phyloP scores from a whole-genome alignment of 1,284 basidiomycete species.

The Trichosporon ovoides region DNA sequence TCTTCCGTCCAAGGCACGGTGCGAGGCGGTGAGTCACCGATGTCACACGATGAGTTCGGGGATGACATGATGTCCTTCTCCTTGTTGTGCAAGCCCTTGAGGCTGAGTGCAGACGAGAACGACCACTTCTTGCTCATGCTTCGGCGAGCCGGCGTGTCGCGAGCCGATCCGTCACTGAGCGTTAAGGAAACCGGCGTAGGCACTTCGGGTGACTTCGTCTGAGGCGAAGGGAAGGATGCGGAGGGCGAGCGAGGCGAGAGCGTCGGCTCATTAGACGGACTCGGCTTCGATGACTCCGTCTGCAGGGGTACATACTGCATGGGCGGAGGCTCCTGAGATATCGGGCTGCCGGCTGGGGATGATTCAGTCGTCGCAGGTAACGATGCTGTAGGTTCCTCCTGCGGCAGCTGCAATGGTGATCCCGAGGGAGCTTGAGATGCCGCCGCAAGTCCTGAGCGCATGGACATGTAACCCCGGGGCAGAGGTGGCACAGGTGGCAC shows the following conservation, averaged over 20 bases:
- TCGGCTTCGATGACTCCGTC: neutral
- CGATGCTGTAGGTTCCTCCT: neutral
- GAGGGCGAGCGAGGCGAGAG: neutral
- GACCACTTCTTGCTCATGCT: conserved; percentile 85
- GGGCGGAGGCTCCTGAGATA: conserved; percentile 7
- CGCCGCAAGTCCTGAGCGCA: conserved; percentile 31
- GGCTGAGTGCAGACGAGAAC: conserved; percentile 78
- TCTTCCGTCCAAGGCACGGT: conserved; percentile 1
- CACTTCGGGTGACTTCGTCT: conserved; percentile 15
- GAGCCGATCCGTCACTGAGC: conserved; percentile 17
- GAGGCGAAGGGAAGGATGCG: conserved; percentile 11
- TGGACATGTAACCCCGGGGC: conserved; percentile 81
- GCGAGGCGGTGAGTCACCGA: conserved; percentile 14
- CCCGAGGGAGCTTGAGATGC: neutral
- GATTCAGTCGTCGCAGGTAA: neutral
- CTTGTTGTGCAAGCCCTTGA: conserved; percentile 55
- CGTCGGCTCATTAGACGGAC: neutral
- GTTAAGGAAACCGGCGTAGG: conserved; percentile 44
- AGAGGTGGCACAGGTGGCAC: conserved; percentile 95
- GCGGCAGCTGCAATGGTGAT: conserved; percentile 15
- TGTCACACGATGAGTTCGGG: conserved; percentile 26
- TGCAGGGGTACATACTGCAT: conserved; percentile 14
- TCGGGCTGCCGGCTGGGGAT: conserved; percentile 2
- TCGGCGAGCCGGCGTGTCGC: conserved; percentile 14
- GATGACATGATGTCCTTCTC: conserved; percentile 25